Base-by-base conservation (phyloP, 495 filamentous ascomycete species). In the Aspergillus sclerotioniger region DNA sequence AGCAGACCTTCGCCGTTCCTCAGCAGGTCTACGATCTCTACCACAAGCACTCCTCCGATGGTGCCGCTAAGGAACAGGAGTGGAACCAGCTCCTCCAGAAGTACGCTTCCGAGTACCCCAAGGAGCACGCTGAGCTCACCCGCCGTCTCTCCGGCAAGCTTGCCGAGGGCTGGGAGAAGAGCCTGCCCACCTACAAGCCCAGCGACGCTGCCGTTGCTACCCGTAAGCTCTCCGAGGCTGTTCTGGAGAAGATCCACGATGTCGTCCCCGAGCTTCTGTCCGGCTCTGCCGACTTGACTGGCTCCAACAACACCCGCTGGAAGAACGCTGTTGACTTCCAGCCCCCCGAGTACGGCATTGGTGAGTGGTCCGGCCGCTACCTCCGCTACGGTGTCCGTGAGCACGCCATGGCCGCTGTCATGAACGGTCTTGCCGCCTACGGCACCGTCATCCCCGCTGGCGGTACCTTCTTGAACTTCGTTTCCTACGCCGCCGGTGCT, bases 391-490 rank as follows among this genome's bases (percentile, higher is more conserved):
- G 92, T 84, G 92, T 97, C 49, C 92, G 92, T 77, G 92, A 97
- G 82, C 92, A 97, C 77, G 90, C 80, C 71, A 97, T 99, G 94
- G 94, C 88, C 71, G 92, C 90, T 68, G 90, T 96, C 77, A 91
- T 99, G 87, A 99, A 99, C 82, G 94, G 94, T 77, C 83, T 99
- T 54, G 84, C 90, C 55, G 93, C 92, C 59, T 99, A 99, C 73
- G 94, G 94, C 62, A 96, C 90, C 67, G 80, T 96, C 70, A 89
- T 99, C 68, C 94, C 94, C 52, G 95, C 90, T 62, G 89, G 84
- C 53, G 94, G 94, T 74, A 97, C 93, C 67, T 99, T 99, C 88
- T 81, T 99, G 60, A 99, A 99, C 89, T 99, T 99, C 80, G 92
- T 99, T 60, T 99, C 94, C 20, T 99, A 99, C 73, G 93, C 91